These are phyloP conservation scores for Yarrowia galli DNA, from an alignment of 1,139 yeast species.

Conservation along the genomic window DNA sequence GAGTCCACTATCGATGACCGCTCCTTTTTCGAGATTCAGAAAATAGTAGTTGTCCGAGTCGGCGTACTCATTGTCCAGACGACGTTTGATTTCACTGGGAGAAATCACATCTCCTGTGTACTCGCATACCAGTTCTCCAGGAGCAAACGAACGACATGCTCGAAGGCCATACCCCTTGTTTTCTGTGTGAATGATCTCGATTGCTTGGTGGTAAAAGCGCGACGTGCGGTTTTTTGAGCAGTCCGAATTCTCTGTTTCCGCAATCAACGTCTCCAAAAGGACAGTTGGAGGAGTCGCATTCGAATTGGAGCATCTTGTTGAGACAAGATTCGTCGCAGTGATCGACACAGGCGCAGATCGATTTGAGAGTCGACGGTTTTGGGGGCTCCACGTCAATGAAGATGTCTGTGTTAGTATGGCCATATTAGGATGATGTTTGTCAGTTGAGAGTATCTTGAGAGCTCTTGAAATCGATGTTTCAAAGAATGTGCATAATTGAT, in stretches of 20 bases:
- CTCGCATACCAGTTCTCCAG: conserved; percentile 54
- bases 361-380: conserved; percentile 39
- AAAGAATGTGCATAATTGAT: too few species aligned
- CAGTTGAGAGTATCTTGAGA: too few species aligned
- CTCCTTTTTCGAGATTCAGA: conserved; percentile 52
- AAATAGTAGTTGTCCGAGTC: conserved; percentile 50
- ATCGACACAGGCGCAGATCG: conserved; percentile 49
- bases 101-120: conserved; percentile 56
- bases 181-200: conserved; percentile 50
- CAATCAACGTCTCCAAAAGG: conserved; percentile 51
- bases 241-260: conserved; percentile 53
- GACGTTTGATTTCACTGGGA: conserved; percentile 49
- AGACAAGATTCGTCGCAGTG: conserved; percentile 52
- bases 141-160: conserved; percentile 50
- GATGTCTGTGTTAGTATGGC: conserved; percentile 42
- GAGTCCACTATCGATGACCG: conserved; percentile 53
- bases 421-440: too few species aligned
- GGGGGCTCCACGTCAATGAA: conserved; percentile 47
- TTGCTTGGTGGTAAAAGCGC: conserved; percentile 46
- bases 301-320: conserved; percentile 50
- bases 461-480: too few species aligned
- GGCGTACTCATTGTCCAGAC: conserved; percentile 47
- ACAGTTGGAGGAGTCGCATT: conserved; percentile 52
- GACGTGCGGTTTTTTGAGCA: conserved; percentile 43
- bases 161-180: conserved; percentile 53